These are phyloP conservation scores for Antitrichia curtipendula DNA, from an alignment of 225 moss, liverwort and hornwort species.

Conservation along the genomic window DNA sequence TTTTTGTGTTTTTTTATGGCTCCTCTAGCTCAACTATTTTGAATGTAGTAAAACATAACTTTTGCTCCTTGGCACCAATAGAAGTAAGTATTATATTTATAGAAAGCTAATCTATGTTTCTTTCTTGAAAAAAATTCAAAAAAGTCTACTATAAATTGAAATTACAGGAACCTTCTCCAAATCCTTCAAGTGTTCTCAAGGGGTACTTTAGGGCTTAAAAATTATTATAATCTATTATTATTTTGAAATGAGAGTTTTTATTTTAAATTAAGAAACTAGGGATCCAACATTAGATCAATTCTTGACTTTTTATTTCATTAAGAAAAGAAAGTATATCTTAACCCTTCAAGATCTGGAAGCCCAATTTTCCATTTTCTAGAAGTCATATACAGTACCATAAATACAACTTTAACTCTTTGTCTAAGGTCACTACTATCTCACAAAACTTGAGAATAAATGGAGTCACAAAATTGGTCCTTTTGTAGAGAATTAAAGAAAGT, in stretches of 20 bases:
- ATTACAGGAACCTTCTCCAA: fast-evolving
- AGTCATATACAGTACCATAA: neutral
- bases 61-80: fast-evolving
- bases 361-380: neutral
- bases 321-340: neutral
- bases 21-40: fast-evolving
- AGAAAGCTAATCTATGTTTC: neutral
- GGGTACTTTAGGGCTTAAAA: neutral
- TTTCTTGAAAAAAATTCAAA: neutral
- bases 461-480: neutral
- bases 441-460: fast-evolving
- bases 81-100: neutral
- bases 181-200: fast-evolving
- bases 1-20: neutral
- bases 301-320: neutral
- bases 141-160: neutral
- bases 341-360: neutral
- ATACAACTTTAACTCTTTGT: neutral
- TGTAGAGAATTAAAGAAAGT: fast-evolving
- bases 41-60: neutral
- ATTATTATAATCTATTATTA: neutral
- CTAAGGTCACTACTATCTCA: fast-evolving
- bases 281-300: neutral
- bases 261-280: neutral
- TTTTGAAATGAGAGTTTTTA: neutral